Evolutionary conservation across 768 basidiomycete genomes (phyloP), one percentile per base, ranked within the genome.

Genomic region (Boletus sp.): DNA sequence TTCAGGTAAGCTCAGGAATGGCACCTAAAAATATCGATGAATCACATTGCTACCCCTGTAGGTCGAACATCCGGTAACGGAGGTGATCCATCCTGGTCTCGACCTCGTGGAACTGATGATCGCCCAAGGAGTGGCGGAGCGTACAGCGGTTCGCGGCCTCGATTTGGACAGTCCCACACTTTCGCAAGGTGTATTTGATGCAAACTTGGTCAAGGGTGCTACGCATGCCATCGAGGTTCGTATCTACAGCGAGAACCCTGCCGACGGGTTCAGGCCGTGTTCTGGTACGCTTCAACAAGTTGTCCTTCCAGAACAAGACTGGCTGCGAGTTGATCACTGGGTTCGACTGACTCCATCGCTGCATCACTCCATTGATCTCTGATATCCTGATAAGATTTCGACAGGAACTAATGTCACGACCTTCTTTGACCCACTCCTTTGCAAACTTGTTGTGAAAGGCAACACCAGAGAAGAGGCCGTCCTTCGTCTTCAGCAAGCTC

Each of bases 21-120:
- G 4, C 49, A 0, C 17, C 1, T 17, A 14, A 47, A 47, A n/a
- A 12, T 10, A 35, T n/a, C 17, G 6, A 33, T 51, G 32, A 58
- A 58, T 24, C 24, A 50, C 24, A 20, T 11, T 51, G 9, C 10
- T 3, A 20, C 24, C 12, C n/a, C 46, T n/a, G 9, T 62, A 86
- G 77, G 85, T 89, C 17, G 87, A 89, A 68, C 87, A 90, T 57
- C 77, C 83, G 1, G 76, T 89, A 33, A 87, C 86, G 0, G 86
- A 88, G 67, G 74, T 72, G 18, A 71, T 77, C 7, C 75, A 83
- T 61, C 76, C 79, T 8, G 77, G 78, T 6, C 75, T 87, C 39
- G 87, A 89, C 60, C 72, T 89, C 12, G 81, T 89, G 14, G 76
- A 80, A 52, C 70, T 89, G 45, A 87, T 88, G 86, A 78, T 88